Conservation (phyloP, 176 grass and related monocot species). For the Eragrostis nindensis region DNA sequence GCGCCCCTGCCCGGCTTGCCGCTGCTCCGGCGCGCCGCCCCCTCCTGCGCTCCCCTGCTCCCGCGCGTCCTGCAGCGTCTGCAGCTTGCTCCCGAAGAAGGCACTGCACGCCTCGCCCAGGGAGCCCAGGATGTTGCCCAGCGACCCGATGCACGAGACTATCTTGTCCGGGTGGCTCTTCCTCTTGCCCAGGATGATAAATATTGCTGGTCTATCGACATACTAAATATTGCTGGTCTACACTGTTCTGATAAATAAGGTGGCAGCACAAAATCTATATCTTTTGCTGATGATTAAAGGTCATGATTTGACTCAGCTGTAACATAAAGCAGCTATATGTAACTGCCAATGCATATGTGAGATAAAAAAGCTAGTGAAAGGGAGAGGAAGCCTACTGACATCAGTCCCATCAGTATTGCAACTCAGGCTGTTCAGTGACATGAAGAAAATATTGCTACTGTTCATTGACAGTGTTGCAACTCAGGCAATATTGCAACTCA, state of each 20-base stretch:
- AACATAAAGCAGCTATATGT: background rate
- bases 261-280: background rate
- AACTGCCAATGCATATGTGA: slow-evolving; percentile 12
- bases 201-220: too few species aligned
- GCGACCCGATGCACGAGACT: slow-evolving; percentile 61
- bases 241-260: slow-evolving; percentile 3
- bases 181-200: too few species aligned
- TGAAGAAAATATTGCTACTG: too few species aligned
- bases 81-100: slow-evolving; percentile 56
- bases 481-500: too few species aligned
- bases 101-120: slow-evolving; percentile 57
- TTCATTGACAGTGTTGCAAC: too few species aligned
- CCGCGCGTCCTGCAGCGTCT: slow-evolving; percentile 75
- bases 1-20: too few species aligned
- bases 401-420: background rate
- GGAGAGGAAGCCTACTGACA: background rate
- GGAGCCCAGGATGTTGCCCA: slow-evolving; percentile 61
- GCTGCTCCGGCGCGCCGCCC: too few species aligned
- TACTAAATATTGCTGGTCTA: background rate
- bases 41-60: too few species aligned
- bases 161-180: slow-evolving; percentile 67
- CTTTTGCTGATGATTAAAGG: background rate
- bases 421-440: too few species aligned
- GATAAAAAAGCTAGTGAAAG: background rate
- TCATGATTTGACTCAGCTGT: background rate